Conservation (phyloP, 2,329 filamentous ascomycete genomes). For the Cercospora sesami region DNA sequence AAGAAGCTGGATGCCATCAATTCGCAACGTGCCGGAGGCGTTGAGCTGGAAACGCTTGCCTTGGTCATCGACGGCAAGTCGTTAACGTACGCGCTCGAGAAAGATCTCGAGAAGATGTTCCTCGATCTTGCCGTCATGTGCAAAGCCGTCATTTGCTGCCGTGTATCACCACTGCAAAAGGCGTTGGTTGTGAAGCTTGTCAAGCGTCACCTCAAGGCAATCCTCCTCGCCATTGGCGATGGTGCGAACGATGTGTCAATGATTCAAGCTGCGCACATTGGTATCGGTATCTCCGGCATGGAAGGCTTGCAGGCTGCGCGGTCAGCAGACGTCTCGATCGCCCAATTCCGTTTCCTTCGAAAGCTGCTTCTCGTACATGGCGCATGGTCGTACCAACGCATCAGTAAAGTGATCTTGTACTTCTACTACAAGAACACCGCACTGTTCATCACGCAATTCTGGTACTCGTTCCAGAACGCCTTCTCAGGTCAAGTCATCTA, state of each 20-base stretch:
- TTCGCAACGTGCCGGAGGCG: slow-evolving; percentile 73
- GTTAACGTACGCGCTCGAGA: slow-evolving; percentile 87
- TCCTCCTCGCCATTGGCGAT: slow-evolving; percentile 93
- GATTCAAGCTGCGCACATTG: slow-evolving; percentile 98
- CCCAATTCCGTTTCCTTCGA: slow-evolving; percentile 89
- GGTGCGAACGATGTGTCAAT: slow-evolving; percentile 99
- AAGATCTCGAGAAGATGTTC: slow-evolving; percentile 89
- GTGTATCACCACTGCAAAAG: slow-evolving; percentile 95
- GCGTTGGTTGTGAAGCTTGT: slow-evolving; percentile 97
- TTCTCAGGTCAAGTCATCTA: slow-evolving; percentile 98
- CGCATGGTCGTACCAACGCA: slow-evolving; percentile 94
- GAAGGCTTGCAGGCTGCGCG: slow-evolving; percentile 96
- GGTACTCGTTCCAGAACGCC: slow-evolving; percentile 91
- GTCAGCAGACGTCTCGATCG: slow-evolving; percentile 93
- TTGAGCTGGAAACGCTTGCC: slow-evolving; percentile 82
- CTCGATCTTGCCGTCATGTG: slow-evolving; percentile 91
- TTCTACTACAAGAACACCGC: slow-evolving; percentile 99
- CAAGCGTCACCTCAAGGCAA: slow-evolving; percentile 87
- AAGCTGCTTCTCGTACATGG: slow-evolving; percentile 95
- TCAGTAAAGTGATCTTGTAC: slow-evolving; percentile 95
- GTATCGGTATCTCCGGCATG: slow-evolving; percentile 93
- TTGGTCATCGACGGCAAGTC: slow-evolving; percentile 96
- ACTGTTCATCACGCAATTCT: slow-evolving; percentile 98
- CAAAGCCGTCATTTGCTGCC: slow-evolving; percentile 97
- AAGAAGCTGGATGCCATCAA: slow-evolving; percentile 92